Evolutionary conservation across 2,329 filamentous ascomycete genomes (phyloP).

Genomic region (Claviceps pusilla): DNA sequence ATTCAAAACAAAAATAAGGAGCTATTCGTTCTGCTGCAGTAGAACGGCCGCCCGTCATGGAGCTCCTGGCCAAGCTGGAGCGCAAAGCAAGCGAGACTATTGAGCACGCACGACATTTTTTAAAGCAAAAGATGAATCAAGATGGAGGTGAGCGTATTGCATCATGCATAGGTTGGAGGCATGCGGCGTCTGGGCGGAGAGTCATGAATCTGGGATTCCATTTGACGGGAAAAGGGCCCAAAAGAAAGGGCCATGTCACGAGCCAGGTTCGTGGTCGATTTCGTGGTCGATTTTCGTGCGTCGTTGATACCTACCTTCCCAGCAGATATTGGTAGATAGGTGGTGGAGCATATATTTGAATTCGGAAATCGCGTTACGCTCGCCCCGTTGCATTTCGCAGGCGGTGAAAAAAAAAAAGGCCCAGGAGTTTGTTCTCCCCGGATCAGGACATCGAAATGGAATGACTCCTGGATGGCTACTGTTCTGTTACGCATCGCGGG

Average conservation of each 20-base stretch:
- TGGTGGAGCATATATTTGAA: neutral
- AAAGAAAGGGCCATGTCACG: neutral
- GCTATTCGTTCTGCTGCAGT: neutral
- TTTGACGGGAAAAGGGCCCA: neutral
- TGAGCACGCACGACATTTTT: neutral
- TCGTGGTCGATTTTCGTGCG: neutral
- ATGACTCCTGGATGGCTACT: too few species aligned
- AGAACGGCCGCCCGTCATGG: neutral
- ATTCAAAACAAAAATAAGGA: neutral
- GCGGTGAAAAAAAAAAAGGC: too few species aligned
- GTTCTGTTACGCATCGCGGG: too few species aligned
- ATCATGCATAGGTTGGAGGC: constrained; percentile 1
- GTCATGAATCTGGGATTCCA: neutral
- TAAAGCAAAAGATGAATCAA: neutral
- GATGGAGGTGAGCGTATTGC: neutral
- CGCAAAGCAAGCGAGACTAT: neutral
- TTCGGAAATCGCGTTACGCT: neutral
- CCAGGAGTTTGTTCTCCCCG: too few species aligned
- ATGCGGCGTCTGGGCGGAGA: neutral
- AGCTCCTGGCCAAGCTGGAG: neutral
- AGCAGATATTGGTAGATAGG: neutral
- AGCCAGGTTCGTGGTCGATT: neutral
- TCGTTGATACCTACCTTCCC: neutral
- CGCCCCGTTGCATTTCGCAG: neutral
- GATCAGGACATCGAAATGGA: too few species aligned